Base-by-base conservation (phyloP, 202 grass and related monocot species). In the Alloteropsis angusta region DNA sequence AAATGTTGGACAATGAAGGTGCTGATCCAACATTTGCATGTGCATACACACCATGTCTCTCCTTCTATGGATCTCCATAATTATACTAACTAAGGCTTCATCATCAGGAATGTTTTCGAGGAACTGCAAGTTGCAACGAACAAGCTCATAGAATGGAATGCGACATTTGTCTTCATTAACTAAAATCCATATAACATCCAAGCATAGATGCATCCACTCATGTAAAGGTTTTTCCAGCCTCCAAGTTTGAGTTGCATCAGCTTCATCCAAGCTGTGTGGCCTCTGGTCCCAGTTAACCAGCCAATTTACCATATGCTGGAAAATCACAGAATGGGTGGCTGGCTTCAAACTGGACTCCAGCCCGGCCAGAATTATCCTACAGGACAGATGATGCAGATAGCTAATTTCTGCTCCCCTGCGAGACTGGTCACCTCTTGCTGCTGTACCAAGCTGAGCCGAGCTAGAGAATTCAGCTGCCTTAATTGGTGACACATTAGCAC, bases 21-120 rank as follows among this genome's bases (percentile, higher is more conserved):
- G 91, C 44, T 97, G 95, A 76, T 97, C 95, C 74, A 97, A 80
- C 95, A 97, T 97, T 75, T 97, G 95, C 95, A 97, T 97, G 83
- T 97, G 91, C 89, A 92, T 97, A 22, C 91, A 93, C 62, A 97
- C 95, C 91, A 94, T 90, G 75, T 97, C 95, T 78, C 95, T 92
- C 78, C 95, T 94, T 74, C 91, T 92, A 66, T 97, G 95, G 59
- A 97, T 94, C 77, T 97, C 95, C 85, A 97, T 86, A 78, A 97
- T 94, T 48, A 97, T 92, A 80, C 89, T 92, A 85, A 97, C 87
- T 65, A 97, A 52, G 12, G 89, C 89, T 73, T 97, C 91, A 25
- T 97, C 91, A 75, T 97, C 90, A 57, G 95, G 95, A 85, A 97
- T 97, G 60, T 97, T 97, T 76, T 92, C 80, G 6, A 97, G 93